Conservation (phyloP, 345 rosid genomes). For the Fremontodendron californicum region DNA sequence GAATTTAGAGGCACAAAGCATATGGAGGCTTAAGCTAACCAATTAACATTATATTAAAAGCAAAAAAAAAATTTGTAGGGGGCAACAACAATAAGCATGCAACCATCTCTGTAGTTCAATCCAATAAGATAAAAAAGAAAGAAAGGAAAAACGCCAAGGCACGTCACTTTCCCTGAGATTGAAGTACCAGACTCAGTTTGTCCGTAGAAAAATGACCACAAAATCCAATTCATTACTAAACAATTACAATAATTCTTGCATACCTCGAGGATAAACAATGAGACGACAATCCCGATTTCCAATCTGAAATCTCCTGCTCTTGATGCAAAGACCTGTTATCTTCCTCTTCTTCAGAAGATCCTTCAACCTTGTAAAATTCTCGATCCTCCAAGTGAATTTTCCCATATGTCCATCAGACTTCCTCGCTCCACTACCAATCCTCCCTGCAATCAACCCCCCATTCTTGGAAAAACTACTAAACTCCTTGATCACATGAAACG, state of each 20-base stretch:
- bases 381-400: conserved; percentile 85
- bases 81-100: not conserved
- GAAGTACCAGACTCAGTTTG: not conserved
- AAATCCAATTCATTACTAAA: not conserved
- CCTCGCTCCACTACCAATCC: not conserved
- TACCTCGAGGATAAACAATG: conserved; percentile 98
- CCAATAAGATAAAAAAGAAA: not conserved
- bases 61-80: not conserved
- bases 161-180: not conserved
- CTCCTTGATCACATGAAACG: conserved; percentile 82
- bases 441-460: not conserved
- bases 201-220: not conserved
- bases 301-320: conserved; percentile 96
- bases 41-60: not conserved
- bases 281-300: conserved; percentile 98
- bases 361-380: conserved; percentile 85
- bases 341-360: conserved; percentile 96
- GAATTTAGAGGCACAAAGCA: not conserved
- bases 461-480: conserved; percentile 9
- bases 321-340: conserved; percentile 95
- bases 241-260: conserved; percentile 10
- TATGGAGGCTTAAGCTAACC: not conserved
- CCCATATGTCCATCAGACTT: conserved; percentile 57
- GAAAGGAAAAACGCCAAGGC: not conserved
- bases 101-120: not conserved